Percentiles rank a stretch among this genome's conserved stretches.
These are phyloP conservation scores for Candida tallmaniae DNA, from an alignment of 805 yeast species.

Conservation along the genomic window DNA sequence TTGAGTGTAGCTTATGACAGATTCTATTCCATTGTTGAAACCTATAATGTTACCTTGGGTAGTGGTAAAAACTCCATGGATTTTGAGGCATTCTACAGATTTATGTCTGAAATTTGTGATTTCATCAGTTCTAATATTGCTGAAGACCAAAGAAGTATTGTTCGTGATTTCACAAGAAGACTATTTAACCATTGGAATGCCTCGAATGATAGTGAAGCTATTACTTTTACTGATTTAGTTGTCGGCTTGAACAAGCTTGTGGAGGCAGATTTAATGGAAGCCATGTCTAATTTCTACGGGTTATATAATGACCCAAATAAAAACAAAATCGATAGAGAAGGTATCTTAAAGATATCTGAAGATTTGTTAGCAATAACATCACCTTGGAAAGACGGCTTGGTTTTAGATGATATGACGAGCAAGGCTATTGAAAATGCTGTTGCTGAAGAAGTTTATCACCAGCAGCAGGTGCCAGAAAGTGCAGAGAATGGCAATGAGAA, in stretches of 20 bases:
- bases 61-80: slow-evolving; percentile 66
- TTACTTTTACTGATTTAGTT: slow-evolving; percentile 67
- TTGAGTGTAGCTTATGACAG: slow-evolving; percentile 77
- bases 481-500: slow-evolving; percentile 23
- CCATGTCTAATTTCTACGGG: slow-evolving; percentile 73
- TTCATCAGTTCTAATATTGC: slow-evolving; percentile 46
- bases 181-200: slow-evolving; percentile 71
- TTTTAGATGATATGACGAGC: slow-evolving; percentile 62
- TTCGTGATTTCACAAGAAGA: slow-evolving; percentile 39
- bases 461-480: slow-evolving; percentile 23
- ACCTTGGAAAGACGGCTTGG: slow-evolving; percentile 75
- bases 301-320: slow-evolving; percentile 58
- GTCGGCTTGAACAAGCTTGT: slow-evolving; percentile 67
- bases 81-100: slow-evolving; percentile 62
- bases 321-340: slow-evolving; percentile 69
- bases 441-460: slow-evolving; percentile 55
- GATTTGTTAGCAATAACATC: slow-evolving; percentile 77
- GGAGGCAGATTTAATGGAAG: slow-evolving; percentile 71
- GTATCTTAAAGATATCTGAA: slow-evolving; percentile 80
- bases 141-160: slow-evolving; percentile 12
- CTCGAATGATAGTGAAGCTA: slow-evolving; percentile 29
- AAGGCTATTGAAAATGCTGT: slow-evolving; percentile 60
- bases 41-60: slow-evolving; percentile 49
- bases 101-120: slow-evolving; percentile 75
- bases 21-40: slow-evolving; percentile 69